A percentile compares a stretch with the other conserved stretches of the same genome.
phyloP scores from a whole-genome alignment of 768 basidiomycete genomes.

The Dacryopinax spathularia region DNA sequence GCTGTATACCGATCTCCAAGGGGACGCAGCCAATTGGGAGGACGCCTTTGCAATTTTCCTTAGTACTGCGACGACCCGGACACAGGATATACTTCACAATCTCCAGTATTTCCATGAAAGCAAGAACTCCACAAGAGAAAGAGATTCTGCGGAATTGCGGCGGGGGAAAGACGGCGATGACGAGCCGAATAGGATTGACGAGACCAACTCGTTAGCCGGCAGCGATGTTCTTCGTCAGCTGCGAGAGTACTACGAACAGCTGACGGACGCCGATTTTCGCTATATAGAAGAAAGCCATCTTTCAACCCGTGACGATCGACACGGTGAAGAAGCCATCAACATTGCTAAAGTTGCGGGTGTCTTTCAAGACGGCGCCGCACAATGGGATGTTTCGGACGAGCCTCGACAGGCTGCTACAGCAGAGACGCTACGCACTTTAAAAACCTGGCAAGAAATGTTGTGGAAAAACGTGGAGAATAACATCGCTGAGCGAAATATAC shows the following conservation, averaged over 20 bases:
- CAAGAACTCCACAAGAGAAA: constrained; percentile 8
- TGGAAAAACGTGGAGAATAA: background rate
- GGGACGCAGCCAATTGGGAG: constrained; percentile 15
- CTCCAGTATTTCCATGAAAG: constrained; percentile 28
- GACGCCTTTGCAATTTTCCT: constrained; percentile 16
- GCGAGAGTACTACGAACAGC: background rate
- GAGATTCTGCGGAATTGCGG: background rate
- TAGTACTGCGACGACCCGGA: background rate
- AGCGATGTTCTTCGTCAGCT: no score
- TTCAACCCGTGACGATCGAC: background rate
- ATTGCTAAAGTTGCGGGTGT: background rate
- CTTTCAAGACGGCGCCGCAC: background rate
- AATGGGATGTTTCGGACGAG: background rate
- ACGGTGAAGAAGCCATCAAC: background rate
- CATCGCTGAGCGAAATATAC: background rate
- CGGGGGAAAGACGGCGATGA: background rate
- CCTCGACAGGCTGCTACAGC: background rate
- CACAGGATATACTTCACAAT: constrained; percentile 15
- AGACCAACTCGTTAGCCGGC: no score
- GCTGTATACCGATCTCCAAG: constrained; percentile 19
- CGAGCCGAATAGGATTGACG: background rate
- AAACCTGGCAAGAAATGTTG: background rate
- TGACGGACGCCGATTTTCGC: background rate
- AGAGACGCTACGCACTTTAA: background rate
- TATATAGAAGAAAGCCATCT: background rate